Conservation (phyloP, 164 flowering plant genomes). For the Sextonia rubra region DNA sequence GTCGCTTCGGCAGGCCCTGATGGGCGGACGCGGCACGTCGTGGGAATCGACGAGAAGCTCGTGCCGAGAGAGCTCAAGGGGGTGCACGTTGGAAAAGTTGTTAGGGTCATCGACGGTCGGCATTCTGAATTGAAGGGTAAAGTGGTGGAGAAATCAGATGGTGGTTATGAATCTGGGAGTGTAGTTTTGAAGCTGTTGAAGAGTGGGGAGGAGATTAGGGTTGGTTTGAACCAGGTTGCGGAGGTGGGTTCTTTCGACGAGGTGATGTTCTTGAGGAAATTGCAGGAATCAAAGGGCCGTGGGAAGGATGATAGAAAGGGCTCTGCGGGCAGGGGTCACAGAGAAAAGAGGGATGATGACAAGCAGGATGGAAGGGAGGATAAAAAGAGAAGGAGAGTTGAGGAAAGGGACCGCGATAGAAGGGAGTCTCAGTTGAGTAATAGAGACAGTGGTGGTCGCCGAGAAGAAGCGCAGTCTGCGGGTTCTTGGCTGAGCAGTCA, state of each 20-base stretch:
- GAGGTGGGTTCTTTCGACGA: constrained; percentile 65
- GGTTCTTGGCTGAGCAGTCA: constrained; percentile 65
- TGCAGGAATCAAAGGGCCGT: constrained; percentile 31
- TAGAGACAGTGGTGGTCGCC: background rate
- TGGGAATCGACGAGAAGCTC: constrained; percentile 20
- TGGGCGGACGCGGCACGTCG: constrained; percentile 14
- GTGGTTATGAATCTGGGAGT: constrained; percentile 15
- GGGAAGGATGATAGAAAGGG: constrained; percentile 8
- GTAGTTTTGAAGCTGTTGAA: constrained; percentile 39
- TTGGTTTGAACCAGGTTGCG: constrained; percentile 36
- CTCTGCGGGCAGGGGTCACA: background rate
- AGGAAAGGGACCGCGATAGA: constrained; percentile 2
- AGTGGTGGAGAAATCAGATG: constrained; percentile 29
- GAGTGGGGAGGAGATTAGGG: constrained; percentile 38
- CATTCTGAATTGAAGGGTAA: constrained; percentile 46
- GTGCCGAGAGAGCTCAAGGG: constrained; percentile 14
- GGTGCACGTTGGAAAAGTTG: constrained; percentile 25
- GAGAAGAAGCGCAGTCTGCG: constrained; percentile 12
- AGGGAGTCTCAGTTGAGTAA: background rate
- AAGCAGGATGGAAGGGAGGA: constrained; percentile 20
- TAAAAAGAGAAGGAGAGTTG: constrained; percentile 11
- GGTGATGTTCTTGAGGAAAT: constrained; percentile 45
- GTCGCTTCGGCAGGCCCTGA: constrained; percentile 20
- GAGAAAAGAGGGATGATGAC: constrained; percentile 12
- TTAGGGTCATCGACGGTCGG: constrained; percentile 31